Evolutionary conservation across 768 basidiomycete genomes (phyloP), one percentile per base, ranked within the genome.

Genomic region (Hypsizygus marmoreus): DNA sequence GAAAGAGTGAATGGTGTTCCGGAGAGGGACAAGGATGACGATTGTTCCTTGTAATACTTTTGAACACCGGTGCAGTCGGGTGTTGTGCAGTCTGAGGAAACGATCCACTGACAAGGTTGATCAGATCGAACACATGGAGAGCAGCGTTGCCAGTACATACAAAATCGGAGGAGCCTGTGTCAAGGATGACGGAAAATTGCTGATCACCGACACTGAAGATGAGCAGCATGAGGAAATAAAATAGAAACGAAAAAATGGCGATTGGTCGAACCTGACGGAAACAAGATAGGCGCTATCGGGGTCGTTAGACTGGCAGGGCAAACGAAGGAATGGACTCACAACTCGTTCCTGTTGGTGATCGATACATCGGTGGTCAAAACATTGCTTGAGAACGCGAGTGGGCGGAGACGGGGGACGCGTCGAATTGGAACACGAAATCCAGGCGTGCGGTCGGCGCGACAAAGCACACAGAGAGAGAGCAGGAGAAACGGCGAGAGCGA

Each of bases 81-180:
- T 8, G 62, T 57, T 23, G 59, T 44, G 58, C 82, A 83, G 33
- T 65, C 57, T 20, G 69, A 65, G 11, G 76, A 77, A 25, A 73
- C 70, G 12, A 81, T 66, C 81, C 81, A 83, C 79, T 73, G 30
- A 12, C 20, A 7, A 9, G 12, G 13, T 13, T 9, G 14, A 23
- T 44, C 8, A 30, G 20, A 11, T 32, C 9, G 35, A 13, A 14
- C 1, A 34, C 20, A 20, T 2, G 25, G 20, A 9, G 24, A 26
- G 36, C 32, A 49, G 19, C 4, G 40, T 17, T 43, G 17, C 40
- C 40, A 25, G n/a, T n/a, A 56, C 68, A 35, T 52, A 79, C 79
- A 52, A 82, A 54, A 57, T 81, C 81, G 1, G 81, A 73, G 3
- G 80, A 82, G 37, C 80, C 81, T 6, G 81, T 81, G 55, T 81